Evolutionary conservation across 129 eudicot genomes (phyloP), one percentile per base, ranked within the genome.

Genomic region (Kitagawia praeruptora): DNA sequence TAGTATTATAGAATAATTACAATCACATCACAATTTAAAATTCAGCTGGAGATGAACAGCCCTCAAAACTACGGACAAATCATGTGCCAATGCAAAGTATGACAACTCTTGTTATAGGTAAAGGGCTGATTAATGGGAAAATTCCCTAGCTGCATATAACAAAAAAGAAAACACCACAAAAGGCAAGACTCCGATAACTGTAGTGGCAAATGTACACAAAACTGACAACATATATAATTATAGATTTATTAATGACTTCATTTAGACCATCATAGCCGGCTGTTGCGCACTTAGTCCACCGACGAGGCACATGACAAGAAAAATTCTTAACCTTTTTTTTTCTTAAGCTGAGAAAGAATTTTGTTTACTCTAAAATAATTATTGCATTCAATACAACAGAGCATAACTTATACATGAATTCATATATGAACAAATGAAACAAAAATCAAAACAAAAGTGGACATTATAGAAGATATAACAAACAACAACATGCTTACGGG

Each of bases 401-500:
- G 79, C 45, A 77, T 46, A 80, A 80, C 78, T 83, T 77, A 81
- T 83, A 83, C 86, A 85, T 76, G 83, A 78, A 83, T 67, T 82
- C 72, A 81, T 80, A 86, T 82, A 82, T 82, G 84, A 91, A 87
- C 91, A 91, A 79, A 85, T 77, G 81, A 78, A 81, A 85, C 84
- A 83, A 85, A 83, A 85, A 74, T 31, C 81, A 79, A n/a, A 81
- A 78, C 42, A 66, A 49, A 73, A 79, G 76, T 64, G 15, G 34
- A 81, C 78, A 49, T 69, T 73, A 74, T 27, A 74, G 78, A 56
- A 49, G 46, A 83, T 5, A 23, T 37, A 58, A 3, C 38, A 75
- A 75, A 82, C 84, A 87, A 66, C 85, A 78, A 83, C 82, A 80
- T 83, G 91, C 93, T 87, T 88, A 85, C 93, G 84, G 85, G 80